Evolutionary conservation across 805 yeast genomes (phyloP), one percentile per base, ranked within the genome.

Genomic region (Priceomyces fermenticarens): DNA sequence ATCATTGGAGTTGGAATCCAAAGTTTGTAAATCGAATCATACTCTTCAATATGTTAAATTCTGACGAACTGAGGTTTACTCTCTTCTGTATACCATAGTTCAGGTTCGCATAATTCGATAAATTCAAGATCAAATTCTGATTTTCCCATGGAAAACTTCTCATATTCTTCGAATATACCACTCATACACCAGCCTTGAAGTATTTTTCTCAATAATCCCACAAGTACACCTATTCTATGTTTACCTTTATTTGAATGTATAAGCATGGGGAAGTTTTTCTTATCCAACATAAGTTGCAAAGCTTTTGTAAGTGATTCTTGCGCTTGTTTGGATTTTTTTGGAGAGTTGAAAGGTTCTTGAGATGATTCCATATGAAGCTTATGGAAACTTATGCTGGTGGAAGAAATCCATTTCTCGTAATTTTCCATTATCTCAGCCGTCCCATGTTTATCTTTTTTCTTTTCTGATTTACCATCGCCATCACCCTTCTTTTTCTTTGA

Each of bases 211-310:
- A 91, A 81, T 25, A 88, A 73, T 0, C 97, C 99, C n/a, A 90
- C 95, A 32, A 90, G 70, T 1, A 93, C 90, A 0, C 98, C 98
- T 2, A 88, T 90, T 32, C 99, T 65, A 59, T 91, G 99, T 60
- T 93, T 93, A n/a, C 99, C 99, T 66, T 91, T 91, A 62, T 93
- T 88, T 3, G 97, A 88, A 60, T 93, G 98, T 10, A 91, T 77
- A 42, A 91, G 69, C 10, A 91, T 80, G 1, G 99, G 99, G 57
- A 85, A 88, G 58, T 89, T 89, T 10, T 81, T 78, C 35, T 70
- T 71, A 52, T 84, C 76, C 26, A 81, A 57, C 36, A 85, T 69
- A 29, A 84, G 53, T 41, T 75, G 69, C 32, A 85, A 64, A 1
- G 87, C 82, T 15, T 63, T 57, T 32, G 78, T 69, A 42, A 89